Conservation (phyloP, 2,329 filamentous ascomycete genomes). For the Hypoxylon sp. region DNA sequence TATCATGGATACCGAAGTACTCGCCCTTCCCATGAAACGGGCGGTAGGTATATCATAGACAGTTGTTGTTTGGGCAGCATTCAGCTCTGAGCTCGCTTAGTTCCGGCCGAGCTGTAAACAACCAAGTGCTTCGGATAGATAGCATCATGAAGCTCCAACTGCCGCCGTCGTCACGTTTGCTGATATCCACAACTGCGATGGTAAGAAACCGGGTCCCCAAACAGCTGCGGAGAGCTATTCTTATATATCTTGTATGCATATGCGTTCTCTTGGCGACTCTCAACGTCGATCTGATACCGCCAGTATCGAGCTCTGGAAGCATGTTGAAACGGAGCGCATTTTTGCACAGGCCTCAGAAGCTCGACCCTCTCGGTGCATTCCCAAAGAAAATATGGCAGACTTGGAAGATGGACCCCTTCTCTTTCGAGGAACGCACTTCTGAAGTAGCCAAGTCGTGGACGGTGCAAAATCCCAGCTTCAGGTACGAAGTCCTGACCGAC, state of each 20-base stretch:
- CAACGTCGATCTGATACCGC: conserved; percentile 49
- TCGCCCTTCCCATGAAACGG: not conserved
- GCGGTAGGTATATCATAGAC: not conserved
- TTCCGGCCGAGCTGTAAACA: not conserved
- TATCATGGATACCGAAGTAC: not conserved
- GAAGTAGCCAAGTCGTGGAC: conserved; percentile 70
- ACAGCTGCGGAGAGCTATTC: conserved; percentile 57
- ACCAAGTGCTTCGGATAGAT: not conserved
- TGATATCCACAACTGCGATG: conserved; percentile 40
- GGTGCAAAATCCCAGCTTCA: conserved; percentile 68
- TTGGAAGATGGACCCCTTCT: conserved; percentile 74
- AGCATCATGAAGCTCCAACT: conserved; percentile 45
- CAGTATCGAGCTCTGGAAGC: conserved; percentile 3
- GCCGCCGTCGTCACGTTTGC: conserved; percentile 47
- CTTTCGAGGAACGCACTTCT: conserved; percentile 70
- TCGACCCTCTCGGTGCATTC: conserved; percentile 48
- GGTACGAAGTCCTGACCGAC: conserved; percentile 76
- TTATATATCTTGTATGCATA: conserved; percentile 55
- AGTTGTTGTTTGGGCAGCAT: not conserved
- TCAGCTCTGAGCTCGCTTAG: not conserved
- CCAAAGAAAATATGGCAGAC: conserved; percentile 79
- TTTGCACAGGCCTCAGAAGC: conserved; percentile 33
- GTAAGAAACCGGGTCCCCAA: conserved; percentile 53
- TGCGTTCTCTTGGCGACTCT: conserved; percentile 56
- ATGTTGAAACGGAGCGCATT: conserved; percentile 15